These are phyloP conservation scores for Myrmaecium sp. DNA, from an alignment of 2,329 filamentous ascomycete genomes.

Conservation along the genomic window DNA sequence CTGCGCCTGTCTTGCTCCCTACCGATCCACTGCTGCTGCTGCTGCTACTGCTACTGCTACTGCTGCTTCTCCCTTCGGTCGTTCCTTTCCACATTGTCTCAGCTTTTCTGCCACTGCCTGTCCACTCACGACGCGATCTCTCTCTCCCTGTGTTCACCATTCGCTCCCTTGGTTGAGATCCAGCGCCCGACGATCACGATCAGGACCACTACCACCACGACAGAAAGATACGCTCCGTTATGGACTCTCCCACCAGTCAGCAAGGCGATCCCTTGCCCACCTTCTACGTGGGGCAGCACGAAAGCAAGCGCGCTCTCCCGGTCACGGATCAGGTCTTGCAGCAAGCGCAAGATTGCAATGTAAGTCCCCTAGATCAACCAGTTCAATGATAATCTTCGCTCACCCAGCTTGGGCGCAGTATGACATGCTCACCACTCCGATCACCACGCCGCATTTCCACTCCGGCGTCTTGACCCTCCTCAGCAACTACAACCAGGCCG, in stretches of 20 bases:
- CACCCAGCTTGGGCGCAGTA: constrained; percentile 38
- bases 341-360: constrained; percentile 51
- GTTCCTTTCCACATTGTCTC: too few species aligned
- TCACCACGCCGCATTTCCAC: constrained; percentile 60
- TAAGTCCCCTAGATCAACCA: constrained; percentile 24
- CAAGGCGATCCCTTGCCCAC: constrained; percentile 24
- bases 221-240: constrained; percentile 5
- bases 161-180: too few species aligned
- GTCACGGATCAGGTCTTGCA: constrained; percentile 48
- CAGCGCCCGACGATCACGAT: background rate
- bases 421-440: constrained; percentile 60
- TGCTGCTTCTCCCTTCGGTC: too few species aligned
- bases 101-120: constrained; percentile 1
- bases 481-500: constrained; percentile 34
- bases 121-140: background rate
- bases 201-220: background rate
- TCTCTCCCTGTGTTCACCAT: background rate
- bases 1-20: too few species aligned
- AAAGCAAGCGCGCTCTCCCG: constrained; percentile 42
- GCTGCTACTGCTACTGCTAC: background rate
- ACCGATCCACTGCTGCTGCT: background rate
- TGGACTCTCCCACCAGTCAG: constrained; percentile 13
- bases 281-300: constrained; percentile 62
- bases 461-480: constrained; percentile 48
- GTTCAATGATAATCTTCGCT: constrained; percentile 2